Evolutionary conservation across 805 yeast genomes (phyloP).

Genomic region (Candida verbasci): DNA sequence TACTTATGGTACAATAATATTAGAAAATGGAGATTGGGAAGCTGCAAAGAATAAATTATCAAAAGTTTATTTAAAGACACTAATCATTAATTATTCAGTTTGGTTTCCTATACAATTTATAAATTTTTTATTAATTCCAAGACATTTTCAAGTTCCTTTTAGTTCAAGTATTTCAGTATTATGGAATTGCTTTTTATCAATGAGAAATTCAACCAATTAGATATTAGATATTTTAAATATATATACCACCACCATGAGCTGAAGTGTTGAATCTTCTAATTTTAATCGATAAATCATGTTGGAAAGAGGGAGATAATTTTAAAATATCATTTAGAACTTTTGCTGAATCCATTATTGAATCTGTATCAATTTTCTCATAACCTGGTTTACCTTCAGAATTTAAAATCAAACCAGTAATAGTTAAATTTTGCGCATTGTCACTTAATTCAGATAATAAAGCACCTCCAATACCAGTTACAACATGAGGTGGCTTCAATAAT

Average conservation of each 20-base stretch:
- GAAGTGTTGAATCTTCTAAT: slow-evolving; percentile 22
- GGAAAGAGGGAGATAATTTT: slow-evolving; percentile 8
- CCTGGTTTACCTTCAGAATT: slow-evolving; percentile 64
- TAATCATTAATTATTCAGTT: slow-evolving; percentile 64
- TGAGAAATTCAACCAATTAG: slow-evolving; percentile 49
- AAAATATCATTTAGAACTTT: slow-evolving; percentile 12
- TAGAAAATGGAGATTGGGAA: slow-evolving; percentile 67
- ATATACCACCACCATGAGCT: slow-evolving; percentile 28
- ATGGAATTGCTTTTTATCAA: slow-evolving; percentile 91
- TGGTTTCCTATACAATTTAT: slow-evolving; percentile 82
- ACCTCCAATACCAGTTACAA: slow-evolving; percentile 56
- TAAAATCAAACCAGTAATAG: slow-evolving; percentile 23
- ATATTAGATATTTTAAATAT: slow-evolving; percentile 1
- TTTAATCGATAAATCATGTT: slow-evolving; percentile 13
- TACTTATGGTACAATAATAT: slow-evolving; percentile 74
- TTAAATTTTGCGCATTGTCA: not conserved
- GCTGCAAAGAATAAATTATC: slow-evolving; percentile 63
- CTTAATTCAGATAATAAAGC: slow-evolving; percentile 28
- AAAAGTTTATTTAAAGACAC: slow-evolving; percentile 62
- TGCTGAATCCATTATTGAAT: slow-evolving; percentile 35
- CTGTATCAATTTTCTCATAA: slow-evolving; percentile 48
- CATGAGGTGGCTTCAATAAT: slow-evolving; percentile 54
- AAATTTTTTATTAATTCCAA: slow-evolving; percentile 67
- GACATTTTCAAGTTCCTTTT: slow-evolving; percentile 82
- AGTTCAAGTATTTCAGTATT: slow-evolving; percentile 80